Conservation (phyloP, 257 asterid species). For the Petunia axillaris region DNA sequence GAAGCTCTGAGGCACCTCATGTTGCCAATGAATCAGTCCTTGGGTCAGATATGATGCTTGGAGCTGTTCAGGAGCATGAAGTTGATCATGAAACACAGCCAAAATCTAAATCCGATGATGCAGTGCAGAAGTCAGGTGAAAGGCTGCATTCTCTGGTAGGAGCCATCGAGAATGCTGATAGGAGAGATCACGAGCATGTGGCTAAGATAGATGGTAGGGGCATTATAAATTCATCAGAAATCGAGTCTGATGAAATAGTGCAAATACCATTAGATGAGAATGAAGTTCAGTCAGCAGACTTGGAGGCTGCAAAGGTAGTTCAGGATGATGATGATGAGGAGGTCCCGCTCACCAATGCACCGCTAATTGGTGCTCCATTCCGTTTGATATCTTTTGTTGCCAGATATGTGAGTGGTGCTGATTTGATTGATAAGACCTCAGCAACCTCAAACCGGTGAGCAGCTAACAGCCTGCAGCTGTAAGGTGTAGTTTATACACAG, state of each 20-base stretch:
- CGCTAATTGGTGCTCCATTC: slow-evolving; percentile 94
- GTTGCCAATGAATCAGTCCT: slow-evolving; percentile 34
- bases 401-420: slow-evolving; percentile 96
- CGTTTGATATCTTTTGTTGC: slow-evolving; percentile 91
- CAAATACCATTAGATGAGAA: slow-evolving; percentile 76
- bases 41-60: slow-evolving; percentile 34
- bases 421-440: slow-evolving; percentile 62
- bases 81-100: slow-evolving; percentile 36
- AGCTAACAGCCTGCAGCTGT: neutral
- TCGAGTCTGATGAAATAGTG: slow-evolving; percentile 63
- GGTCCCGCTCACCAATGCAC: slow-evolving; percentile 71
- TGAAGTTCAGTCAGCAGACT: slow-evolving; percentile 38
- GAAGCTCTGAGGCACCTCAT: slow-evolving; percentile 39
- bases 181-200: slow-evolving; percentile 33
- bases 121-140: slow-evolving; percentile 36
- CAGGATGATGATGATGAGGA: slow-evolving; percentile 39
- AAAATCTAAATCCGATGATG: slow-evolving; percentile 39
- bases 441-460: slow-evolving; percentile 29
- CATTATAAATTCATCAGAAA: slow-evolving; percentile 46
- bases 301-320: slow-evolving; percentile 37
- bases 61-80: slow-evolving; percentile 31
- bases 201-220: slow-evolving; percentile 29
- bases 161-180: slow-evolving; percentile 38
- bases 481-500: neutral
- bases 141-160: slow-evolving; percentile 45